Percentiles rank a stretch among this genome's conserved stretches.
Evolutionary conservation across 2,329 filamentous ascomycete genomes (phyloP).

Genomic region (Ascochyta pisi): DNA sequence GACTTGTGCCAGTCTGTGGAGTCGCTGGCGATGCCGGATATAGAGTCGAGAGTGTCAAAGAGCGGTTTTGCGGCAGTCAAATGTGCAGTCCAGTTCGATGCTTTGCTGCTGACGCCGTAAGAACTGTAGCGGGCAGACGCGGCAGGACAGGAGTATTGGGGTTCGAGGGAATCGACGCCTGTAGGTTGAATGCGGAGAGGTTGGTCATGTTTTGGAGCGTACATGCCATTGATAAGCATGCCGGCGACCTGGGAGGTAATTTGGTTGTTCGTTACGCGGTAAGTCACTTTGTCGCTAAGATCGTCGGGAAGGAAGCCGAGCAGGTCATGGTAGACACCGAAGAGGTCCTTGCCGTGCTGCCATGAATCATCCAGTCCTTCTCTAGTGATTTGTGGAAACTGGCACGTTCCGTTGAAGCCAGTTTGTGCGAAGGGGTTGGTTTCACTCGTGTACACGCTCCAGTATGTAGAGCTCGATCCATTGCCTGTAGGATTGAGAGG

Average conservation of each 20-base stretch:
- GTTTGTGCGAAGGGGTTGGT: conserved; percentile 71
- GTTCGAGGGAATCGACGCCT: conserved; percentile 75
- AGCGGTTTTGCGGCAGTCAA: conserved; percentile 63
- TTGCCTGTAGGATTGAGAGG: conserved; percentile 59
- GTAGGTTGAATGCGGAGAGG: conserved; percentile 58
- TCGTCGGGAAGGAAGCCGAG: conserved; percentile 69
- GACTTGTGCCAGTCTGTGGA: conserved; percentile 71
- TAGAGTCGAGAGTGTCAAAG: conserved; percentile 66
- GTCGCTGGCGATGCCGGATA: conserved; percentile 68
- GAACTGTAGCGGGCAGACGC: conserved; percentile 55
- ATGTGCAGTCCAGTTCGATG: conserved; percentile 67
- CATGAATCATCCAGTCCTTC: conserved; percentile 75
- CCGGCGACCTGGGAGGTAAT: conserved; percentile 83
- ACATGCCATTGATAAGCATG: conserved; percentile 76
- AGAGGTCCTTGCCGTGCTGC: conserved; percentile 78
- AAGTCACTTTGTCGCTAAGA: conserved; percentile 58
- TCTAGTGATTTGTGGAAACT: conserved; percentile 81
- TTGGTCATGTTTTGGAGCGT: conserved; percentile 28
- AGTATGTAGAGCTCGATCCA: conserved; percentile 65
- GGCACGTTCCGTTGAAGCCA: conserved; percentile 76
- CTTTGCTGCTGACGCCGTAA: conserved; percentile 55
- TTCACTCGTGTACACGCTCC: conserved; percentile 66
- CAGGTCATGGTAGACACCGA: conserved; percentile 74
- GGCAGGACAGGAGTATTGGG: conserved; percentile 70
- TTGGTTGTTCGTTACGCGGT: conserved; percentile 79